Evolutionary conservation across 2,329 filamentous ascomycete species (phyloP), one percentile per base, ranked within the genome.

Genomic region (Aspergillus viridinutans): DNA sequence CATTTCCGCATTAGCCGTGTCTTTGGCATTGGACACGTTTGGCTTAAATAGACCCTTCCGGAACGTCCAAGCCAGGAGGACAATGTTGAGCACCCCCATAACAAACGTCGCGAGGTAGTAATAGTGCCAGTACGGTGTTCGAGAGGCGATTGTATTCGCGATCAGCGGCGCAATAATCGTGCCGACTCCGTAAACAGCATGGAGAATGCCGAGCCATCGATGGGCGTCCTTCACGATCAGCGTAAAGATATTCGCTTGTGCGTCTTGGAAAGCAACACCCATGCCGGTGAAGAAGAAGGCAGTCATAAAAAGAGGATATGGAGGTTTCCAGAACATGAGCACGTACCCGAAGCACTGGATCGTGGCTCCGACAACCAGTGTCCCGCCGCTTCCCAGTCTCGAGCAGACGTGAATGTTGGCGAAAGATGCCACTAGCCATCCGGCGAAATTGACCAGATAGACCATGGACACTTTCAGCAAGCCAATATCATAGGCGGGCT

Each of bases 331-430:
- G 55, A 62, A 61, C 63, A 67, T 65, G 21, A 67, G 52, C 32
- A 59, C 59, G 53, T 64, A 65, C 12, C 64, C 64, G 17, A 61
- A 35, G 26, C 59, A 58, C 50, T 67, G 64, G 21, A 64, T 52
- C 2, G 52, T 45, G 26, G 63, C 57, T 5, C 62, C 64, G 1
- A 64, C 28, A 17, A 67, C 58, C 20, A 67, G 52, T 1, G 64
- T 67, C 7, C 64, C 64, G 7, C 64, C 64, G 1, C 63, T 67
- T 10, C 64, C 64, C 26, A 64, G 26, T 26, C 59, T 50, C 14
- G 64, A 61, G 55, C 63, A 67, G 35, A 67, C 56, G 43, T 67
- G 64, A 54, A 67, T 67, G 42, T 65, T 67, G 53, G 61, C 56
- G 50, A 65, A 64, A 12, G 59, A 67, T 12, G 63, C 64, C n/a